Conservation (phyloP, 2,329 filamentous ascomycete genomes). For the Penicillium sp. region DNA sequence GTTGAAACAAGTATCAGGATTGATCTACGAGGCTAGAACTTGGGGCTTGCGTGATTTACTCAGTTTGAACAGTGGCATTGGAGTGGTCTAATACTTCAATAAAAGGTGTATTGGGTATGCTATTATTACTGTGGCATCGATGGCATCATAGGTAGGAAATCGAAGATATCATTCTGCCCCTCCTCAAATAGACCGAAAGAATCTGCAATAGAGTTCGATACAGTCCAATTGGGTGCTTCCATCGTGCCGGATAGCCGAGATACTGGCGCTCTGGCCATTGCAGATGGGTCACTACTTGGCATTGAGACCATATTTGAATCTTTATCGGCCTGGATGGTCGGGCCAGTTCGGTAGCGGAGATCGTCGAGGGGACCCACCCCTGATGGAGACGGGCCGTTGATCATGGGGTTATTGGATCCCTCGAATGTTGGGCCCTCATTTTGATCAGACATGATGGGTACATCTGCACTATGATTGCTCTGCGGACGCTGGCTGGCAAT, state of each 20-base stretch:
- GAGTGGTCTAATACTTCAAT: background rate
- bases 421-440: constrained; percentile 14
- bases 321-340: constrained; percentile 19
- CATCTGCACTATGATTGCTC: constrained; percentile 16
- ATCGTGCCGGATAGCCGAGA: constrained; percentile 30
- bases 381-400: constrained; percentile 17
- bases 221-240: constrained; percentile 37
- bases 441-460: constrained; percentile 17
- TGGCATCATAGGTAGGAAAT: constrained; percentile 37
- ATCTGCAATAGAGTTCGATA: constrained; percentile 38
- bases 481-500: constrained; percentile 29
- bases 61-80: background rate
- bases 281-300: constrained; percentile 19
- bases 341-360: constrained; percentile 20
- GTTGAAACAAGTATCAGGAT: background rate
- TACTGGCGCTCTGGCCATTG: constrained; percentile 22
- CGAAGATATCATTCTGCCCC: constrained; percentile 38
- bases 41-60: background rate
- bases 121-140: constrained; percentile 24
- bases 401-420: constrained; percentile 18
- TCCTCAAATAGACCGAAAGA: constrained; percentile 39
- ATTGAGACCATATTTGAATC: constrained; percentile 18
- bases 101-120: background rate
- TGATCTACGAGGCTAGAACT: constrained; percentile 4
- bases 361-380: constrained; percentile 18